A percentile compares a stretch with the other conserved stretches of the same genome.
Evolutionary conservation across 768 basidiomycete species (phyloP).

Genomic region (Panaeolus papilionaceus): DNA sequence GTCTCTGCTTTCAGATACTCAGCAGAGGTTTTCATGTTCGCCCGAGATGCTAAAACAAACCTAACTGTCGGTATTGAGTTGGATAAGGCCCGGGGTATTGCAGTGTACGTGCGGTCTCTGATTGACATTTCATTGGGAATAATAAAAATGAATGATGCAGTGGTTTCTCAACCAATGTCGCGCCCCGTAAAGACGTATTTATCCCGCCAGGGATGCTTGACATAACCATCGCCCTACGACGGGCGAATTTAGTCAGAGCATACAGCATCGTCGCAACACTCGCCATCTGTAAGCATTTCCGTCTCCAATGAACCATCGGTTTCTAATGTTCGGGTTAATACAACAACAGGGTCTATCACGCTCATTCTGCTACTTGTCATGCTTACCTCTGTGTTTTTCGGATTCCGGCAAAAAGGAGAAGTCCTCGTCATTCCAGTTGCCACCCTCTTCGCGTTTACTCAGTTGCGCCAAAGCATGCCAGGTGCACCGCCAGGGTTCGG

Average conservation of each 20-base stretch:
- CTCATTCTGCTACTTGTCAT: constrained; percentile 33
- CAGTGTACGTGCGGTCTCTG: constrained; percentile 24
- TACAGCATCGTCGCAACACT: constrained; percentile 31
- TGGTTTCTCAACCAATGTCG: constrained; percentile 29
- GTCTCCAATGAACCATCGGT: background rate
- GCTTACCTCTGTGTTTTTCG: constrained; percentile 34
- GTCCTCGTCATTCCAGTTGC: constrained; percentile 35
- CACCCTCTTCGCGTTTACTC: constrained; percentile 34
- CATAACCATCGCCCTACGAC: constrained; percentile 26
- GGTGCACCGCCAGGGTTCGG: constrained; percentile 32
- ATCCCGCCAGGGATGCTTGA: constrained; percentile 30
- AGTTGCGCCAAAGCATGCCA: constrained; percentile 32
- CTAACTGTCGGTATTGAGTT: constrained; percentile 27
- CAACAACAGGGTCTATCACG: constrained; percentile 30
- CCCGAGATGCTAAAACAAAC: constrained; percentile 27
- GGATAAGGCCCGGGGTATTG: constrained; percentile 29
- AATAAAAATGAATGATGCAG: constrained; percentile 14
- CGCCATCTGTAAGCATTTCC: constrained; percentile 26
- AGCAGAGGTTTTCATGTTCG: constrained; percentile 30
- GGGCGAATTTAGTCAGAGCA: constrained; percentile 29
- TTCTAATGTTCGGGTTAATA: no score
- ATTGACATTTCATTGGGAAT: background rate
- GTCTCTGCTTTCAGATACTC: constrained; percentile 22
- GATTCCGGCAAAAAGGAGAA: constrained; percentile 31
- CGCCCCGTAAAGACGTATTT: constrained; percentile 20